Evolutionary conservation across 495 filamentous ascomycete species (phyloP).

Genomic region (Aspergillus haitiensis): DNA sequence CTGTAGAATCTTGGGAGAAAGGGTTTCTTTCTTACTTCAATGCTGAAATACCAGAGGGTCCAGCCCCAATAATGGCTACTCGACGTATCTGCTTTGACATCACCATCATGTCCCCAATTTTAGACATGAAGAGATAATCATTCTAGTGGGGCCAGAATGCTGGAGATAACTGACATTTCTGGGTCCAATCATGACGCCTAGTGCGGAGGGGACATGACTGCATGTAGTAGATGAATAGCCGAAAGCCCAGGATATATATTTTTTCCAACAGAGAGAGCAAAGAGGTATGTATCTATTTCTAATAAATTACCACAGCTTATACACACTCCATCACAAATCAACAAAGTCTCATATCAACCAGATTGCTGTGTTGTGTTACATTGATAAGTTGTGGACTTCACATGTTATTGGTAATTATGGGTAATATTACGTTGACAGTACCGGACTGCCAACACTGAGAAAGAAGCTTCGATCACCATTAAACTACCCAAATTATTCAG

Average conservation of each 20-base stretch:
- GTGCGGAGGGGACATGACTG: no score
- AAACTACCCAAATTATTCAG: constrained; percentile 6
- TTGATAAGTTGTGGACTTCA: background rate
- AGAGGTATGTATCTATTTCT: no score
- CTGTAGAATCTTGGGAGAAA: background rate
- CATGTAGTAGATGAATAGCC: no score
- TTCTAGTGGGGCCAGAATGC: background rate
- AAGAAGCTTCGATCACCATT: background rate
- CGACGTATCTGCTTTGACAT: constrained; percentile 32
- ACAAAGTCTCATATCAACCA: no score
- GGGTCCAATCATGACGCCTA: no score
- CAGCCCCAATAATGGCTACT: constrained; percentile 49
- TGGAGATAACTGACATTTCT: no score
- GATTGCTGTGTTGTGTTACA: no score
- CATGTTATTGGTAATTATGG: background rate
- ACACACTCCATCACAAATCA: background rate
- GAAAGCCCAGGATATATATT: no score
- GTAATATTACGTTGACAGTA: constrained; percentile 31
- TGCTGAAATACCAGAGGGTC: constrained; percentile 45
- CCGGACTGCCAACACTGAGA: constrained; percentile 7
- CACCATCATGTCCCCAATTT: constrained; percentile 21
- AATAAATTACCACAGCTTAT: background rate
- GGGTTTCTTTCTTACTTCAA: constrained; percentile 38
- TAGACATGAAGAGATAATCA: background rate
- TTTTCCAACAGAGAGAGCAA: no score